These are phyloP conservation scores for Cenchrus americanus DNA, from an alignment of 176 grass and related monocot species.

Conservation along the genomic window DNA sequence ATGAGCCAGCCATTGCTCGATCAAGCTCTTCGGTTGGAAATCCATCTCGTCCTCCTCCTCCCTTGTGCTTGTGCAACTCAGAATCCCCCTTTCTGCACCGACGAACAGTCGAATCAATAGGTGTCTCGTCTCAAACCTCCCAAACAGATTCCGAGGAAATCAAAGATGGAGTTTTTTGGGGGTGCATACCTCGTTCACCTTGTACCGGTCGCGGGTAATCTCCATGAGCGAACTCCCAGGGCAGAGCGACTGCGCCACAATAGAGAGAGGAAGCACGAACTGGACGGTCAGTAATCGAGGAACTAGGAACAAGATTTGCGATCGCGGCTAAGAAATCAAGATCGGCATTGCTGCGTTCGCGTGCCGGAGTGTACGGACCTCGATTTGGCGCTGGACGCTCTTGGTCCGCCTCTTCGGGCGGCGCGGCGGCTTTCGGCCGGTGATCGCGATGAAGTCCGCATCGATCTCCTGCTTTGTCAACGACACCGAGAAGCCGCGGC, in stretches of 20 bases:
- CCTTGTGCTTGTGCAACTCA: neutral
- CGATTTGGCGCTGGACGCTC: conserved; percentile 67
- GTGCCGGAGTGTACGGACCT: conserved; percentile 50
- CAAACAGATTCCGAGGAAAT: neutral
- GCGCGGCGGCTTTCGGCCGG: conserved; percentile 68
- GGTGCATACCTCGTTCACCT: conserved; percentile 56
- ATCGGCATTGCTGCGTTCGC: conserved; percentile 2
- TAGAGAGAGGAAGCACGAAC: conserved; percentile 30
- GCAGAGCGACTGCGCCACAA: conserved; percentile 28
- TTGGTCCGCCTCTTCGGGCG: conserved; percentile 54
- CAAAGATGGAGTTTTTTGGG: conserved; percentile 28
- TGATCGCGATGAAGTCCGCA: conserved; percentile 74
- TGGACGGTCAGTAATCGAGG: conserved; percentile 26
- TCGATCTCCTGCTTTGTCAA: conserved; percentile 78
- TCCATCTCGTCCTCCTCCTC: conserved; percentile 8
- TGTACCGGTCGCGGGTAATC: conserved; percentile 55
- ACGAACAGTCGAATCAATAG: conserved; percentile 18
- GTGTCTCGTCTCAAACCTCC: neutral
- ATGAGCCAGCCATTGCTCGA: conserved; percentile 40
- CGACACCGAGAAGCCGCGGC: conserved; percentile 51
- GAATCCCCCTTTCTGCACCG: conserved; percentile 54
- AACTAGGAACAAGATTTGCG: conserved; percentile 2
- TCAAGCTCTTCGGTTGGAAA: conserved; percentile 34
- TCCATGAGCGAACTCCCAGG: conserved; percentile 45
- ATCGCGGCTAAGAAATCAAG: conserved; percentile 15